phyloP scores from a whole-genome alignment of 2,329 filamentous ascomycete genomes.

The Phialophora macrospora region DNA sequence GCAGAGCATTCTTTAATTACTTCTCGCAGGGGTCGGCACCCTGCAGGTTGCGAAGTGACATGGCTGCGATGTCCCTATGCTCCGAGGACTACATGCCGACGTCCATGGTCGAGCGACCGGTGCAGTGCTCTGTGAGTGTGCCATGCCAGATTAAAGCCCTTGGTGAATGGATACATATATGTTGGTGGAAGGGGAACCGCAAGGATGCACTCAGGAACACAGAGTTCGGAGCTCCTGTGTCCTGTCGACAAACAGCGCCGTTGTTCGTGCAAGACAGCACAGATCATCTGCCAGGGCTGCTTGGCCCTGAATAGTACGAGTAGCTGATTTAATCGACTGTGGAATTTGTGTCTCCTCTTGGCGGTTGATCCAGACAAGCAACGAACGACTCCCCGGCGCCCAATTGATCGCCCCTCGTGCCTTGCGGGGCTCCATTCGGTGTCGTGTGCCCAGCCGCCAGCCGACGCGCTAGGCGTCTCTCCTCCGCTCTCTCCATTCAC shows the following conservation, averaged over 20 bases:
- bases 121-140: background rate
- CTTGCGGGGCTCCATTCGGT: background rate
- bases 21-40: background rate
- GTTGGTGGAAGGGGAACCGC: no score
- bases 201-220: no score
- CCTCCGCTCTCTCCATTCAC: conserved; percentile 8
- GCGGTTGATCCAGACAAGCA: no score
- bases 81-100: background rate
- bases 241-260: no score
- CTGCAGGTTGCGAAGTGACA: background rate
- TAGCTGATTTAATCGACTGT: background rate
- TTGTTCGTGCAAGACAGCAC: no score
- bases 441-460: conserved; percentile 21
- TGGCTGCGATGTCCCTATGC: background rate
- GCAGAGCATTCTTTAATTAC: background rate
- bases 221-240: no score
- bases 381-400: background rate
- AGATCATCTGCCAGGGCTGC: background rate
- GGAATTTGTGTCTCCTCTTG: background rate
- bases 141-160: background rate
- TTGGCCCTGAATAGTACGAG: background rate
- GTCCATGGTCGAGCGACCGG: background rate
- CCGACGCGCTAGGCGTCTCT: conserved; percentile 8
- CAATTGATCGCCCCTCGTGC: conserved; percentile 20
- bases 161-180: background rate